A percentile compares a stretch with the other conserved stretches of the same genome.
Conservation (phyloP, 1,284 basidiomycete species). For the Rhodotorula sp. region DNA sequence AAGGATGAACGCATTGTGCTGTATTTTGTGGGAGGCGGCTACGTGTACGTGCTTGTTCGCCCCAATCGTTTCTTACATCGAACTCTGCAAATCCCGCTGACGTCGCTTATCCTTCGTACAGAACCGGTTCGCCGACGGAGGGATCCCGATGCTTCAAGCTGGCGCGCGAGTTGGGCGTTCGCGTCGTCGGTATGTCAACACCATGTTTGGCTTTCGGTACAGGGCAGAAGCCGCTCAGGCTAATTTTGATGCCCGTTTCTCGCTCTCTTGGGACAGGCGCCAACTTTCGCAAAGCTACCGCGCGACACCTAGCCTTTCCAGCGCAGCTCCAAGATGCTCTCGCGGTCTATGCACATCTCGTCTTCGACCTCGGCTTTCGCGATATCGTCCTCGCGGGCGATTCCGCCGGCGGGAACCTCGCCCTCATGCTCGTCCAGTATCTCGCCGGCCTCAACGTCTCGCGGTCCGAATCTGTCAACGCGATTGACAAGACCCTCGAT, state of each 20-base stretch:
- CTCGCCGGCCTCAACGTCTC: conserved; percentile 23
- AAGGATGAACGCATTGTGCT: conserved; percentile 29
- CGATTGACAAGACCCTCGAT: background rate
- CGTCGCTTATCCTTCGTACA: background rate
- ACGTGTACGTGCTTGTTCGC: conserved; percentile 14
- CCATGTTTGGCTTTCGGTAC: background rate
- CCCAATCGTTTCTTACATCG: too few relatives aligned
- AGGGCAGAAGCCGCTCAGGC: background rate
- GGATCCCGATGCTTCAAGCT: conserved; percentile 40
- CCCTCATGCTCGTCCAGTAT: conserved; percentile 37
- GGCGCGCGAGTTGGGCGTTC: conserved; percentile 28
- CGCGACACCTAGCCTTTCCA: conserved; percentile 25
- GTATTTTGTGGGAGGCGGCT: conserved; percentile 43
- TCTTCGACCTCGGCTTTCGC: conserved; percentile 36
- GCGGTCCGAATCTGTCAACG: background rate
- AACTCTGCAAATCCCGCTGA: background rate
- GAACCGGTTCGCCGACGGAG: conserved; percentile 36
- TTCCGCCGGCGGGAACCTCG: conserved; percentile 39
- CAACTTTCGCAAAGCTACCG: conserved; percentile 41
- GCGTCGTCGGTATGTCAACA: conserved; percentile 19
- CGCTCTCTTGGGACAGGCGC: conserved; percentile 18
- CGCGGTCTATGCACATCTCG: conserved; percentile 38
- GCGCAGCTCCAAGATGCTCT: conserved; percentile 43
- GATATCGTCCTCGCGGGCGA: conserved; percentile 42
- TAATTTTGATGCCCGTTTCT: too few relatives aligned